Evolutionary conservation across 345 rosid species (phyloP).

Genomic region (Balakata baccata): DNA sequence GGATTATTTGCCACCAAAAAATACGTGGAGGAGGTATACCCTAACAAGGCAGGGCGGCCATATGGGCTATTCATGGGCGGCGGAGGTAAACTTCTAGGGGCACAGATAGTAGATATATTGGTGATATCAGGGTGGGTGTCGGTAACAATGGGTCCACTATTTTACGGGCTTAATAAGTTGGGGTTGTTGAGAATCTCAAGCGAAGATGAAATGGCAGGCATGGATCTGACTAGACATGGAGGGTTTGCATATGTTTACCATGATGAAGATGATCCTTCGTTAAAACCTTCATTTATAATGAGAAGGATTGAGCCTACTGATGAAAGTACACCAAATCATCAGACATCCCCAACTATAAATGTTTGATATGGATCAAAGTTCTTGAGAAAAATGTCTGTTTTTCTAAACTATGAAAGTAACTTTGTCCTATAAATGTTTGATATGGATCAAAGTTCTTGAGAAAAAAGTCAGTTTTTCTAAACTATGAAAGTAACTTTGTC

Average conservation of each 20-base stretch:
- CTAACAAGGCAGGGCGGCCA: conserved; percentile 10
- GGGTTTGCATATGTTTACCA: conserved; percentile 25
- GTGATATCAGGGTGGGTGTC: conserved; percentile 29
- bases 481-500: too few relatives aligned
- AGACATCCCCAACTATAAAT: not conserved
- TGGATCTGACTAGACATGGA: conserved; percentile 32
- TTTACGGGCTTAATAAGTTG: conserved; percentile 23
- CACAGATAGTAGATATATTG: conserved; percentile 23
- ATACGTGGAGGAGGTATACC: conserved; percentile 41
- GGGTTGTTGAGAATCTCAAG: conserved; percentile 23
- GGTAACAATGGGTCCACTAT: conserved; percentile 22
- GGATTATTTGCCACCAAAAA: conserved; percentile 42
- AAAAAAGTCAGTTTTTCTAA: too few relatives aligned
- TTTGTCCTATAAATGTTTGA: too few relatives aligned
- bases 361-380: not conserved
- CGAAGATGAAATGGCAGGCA: conserved; percentile 29
- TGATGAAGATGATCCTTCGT: conserved; percentile 17
- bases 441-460: too few relatives aligned
- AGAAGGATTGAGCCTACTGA: conserved; percentile 10
- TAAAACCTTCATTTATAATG: conserved; percentile 10
- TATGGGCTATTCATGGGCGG: conserved; percentile 31
- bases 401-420: too few relatives aligned
- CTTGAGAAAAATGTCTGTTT: not conserved
- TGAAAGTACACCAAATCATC: not conserved
- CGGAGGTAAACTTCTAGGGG: conserved; percentile 18